Conservation (phyloP, 1,139 yeast species). For the Torulaspora globosa region DNA sequence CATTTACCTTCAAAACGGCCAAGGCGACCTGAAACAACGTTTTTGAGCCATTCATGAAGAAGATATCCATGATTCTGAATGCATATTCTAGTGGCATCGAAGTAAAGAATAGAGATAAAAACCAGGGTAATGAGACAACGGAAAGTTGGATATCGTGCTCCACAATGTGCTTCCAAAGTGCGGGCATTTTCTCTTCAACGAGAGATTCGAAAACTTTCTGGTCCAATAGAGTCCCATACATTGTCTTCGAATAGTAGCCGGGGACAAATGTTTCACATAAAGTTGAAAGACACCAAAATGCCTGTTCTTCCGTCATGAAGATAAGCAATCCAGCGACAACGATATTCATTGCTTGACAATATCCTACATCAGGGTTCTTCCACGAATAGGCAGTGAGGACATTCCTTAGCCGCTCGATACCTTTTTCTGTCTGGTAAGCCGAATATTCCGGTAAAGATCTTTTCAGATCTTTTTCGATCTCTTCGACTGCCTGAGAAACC, state of each 20-base stretch:
- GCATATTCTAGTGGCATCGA: conserved; percentile 96
- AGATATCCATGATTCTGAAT: conserved; percentile 83
- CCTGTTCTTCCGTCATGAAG: conserved; percentile 95
- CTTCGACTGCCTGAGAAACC: conserved; percentile 82
- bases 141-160: conserved; percentile 86
- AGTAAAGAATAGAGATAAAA: conserved; percentile 79
- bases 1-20: conserved; percentile 81
- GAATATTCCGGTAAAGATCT: conserved; percentile 94
- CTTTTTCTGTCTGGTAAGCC: conserved; percentile 83
- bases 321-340: conserved; percentile 91
- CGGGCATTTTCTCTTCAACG: conserved; percentile 85
- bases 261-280: conserved; percentile 85
- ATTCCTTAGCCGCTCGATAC: conserved; percentile 76
- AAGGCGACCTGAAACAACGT: conserved; percentile 90
- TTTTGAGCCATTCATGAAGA: conserved; percentile 85
- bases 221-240: conserved; percentile 94
- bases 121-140: conserved; percentile 95
- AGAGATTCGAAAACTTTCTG: conserved; percentile 90
- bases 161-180: conserved; percentile 77
- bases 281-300: conserved; percentile 86
- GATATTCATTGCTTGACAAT: conserved; percentile 98
- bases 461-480: conserved; percentile 92
- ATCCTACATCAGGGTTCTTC: conserved; percentile 96
- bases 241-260: conserved; percentile 93
- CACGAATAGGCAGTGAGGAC: conserved; percentile 93